These are phyloP conservation scores for Neurospora terricola DNA, from an alignment of 495 filamentous ascomycete species.

Conservation along the genomic window DNA sequence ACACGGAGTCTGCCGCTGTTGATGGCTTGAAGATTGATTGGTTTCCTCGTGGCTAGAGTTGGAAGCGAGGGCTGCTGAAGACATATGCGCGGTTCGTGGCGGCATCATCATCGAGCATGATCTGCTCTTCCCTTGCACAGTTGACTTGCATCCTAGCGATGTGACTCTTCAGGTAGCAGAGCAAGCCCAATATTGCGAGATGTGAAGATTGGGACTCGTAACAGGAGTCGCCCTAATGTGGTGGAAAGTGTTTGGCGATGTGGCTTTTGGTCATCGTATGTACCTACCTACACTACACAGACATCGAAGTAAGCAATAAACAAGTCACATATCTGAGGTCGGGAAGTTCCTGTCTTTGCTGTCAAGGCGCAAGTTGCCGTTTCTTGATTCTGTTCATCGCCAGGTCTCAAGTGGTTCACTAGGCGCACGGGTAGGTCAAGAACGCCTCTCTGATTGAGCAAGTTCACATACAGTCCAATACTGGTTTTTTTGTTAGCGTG, in stretches of 20 bases:
- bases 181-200: not conserved
- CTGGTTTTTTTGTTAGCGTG: too few species aligned
- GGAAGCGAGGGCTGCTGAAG: not conserved
- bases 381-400: not conserved
- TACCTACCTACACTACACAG: not conserved
- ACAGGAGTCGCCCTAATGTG: not conserved
- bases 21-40: not conserved
- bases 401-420: not conserved
- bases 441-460: not conserved
- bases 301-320: not conserved
- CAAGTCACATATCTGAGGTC: not conserved
- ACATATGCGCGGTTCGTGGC: not conserved
- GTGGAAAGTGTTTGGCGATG: not conserved
- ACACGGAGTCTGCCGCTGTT: not conserved
- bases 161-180: not conserved
- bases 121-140: not conserved
- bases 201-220: not conserved
- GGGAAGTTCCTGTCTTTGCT: not conserved
- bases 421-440: not conserved
- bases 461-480: too few species aligned
- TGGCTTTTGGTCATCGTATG: not conserved
- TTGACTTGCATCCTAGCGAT: not conserved
- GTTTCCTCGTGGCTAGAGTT: not conserved
- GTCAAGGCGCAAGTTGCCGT: not conserved
- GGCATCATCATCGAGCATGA: not conserved